Base-by-base conservation (phyloP, 306 rosid species). In the Dryas drummondii region DNA sequence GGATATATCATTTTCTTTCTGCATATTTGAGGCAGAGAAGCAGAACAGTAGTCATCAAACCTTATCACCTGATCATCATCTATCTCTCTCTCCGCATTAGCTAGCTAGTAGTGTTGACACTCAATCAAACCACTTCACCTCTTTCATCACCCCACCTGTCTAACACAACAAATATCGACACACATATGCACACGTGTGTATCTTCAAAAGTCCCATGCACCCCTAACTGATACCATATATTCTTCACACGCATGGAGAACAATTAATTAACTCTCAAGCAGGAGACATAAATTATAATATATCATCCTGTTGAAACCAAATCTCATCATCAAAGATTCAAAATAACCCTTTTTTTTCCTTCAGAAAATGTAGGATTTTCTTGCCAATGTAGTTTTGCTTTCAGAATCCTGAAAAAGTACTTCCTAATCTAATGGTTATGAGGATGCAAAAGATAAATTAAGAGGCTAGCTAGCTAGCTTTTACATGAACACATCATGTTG, bases 71-170 rank as follows among this genome's bases (percentile, higher is more conserved):
- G 68, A 69, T 60, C 74, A 40, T 66, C 63, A 48, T 71, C 60
- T 44, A 4, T 56, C 16, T 68, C 40, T 37, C 59, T 52, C 49
- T 65, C 14, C 7, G 15, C 37, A 32, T 1, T 32, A 1, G 37
- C 37, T 32, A 32, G 37, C 37, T 32, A 32, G 37, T 32, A 41
- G 66, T 46, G 62, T 54, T 80, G n/a, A 84, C 71, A 66, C 63
- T 65, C 72, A 71, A 65, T 75, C 74, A 76, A 79, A 74, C 68
- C 59, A 74, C 68, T 65, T 71, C 71, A 65, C 85, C 85, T 83
- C 85, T 76, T 83, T 81, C 84, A 81, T 80, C 82, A 81, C 79
- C 81, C 87, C 91, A 85, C 87, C 81, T 80, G 84, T 82, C 85
- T 67, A 51, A 56, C 56, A 59, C 76, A 81, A 58, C 41, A 52